Evolutionary conservation across 208 protist genomes (phyloP).

Genomic region (Leishmania major): DNA sequence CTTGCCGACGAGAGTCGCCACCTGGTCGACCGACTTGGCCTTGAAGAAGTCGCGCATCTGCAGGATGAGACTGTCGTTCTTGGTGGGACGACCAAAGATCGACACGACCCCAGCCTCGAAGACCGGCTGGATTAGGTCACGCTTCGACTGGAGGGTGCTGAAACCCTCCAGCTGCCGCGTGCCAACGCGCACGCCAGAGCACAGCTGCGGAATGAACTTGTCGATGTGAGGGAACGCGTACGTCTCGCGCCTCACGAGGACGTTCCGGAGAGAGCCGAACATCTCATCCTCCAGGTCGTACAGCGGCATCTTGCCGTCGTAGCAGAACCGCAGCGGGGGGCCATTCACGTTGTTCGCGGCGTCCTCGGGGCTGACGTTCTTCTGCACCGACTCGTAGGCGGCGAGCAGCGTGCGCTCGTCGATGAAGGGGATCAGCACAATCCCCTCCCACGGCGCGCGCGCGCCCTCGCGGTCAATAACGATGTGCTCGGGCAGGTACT

Average conservation of each 20-base stretch:
- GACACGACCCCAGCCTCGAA: constrained; percentile 67
- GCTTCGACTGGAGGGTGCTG: constrained; percentile 74
- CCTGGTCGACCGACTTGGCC: constrained; percentile 38
- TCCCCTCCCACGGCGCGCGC: constrained; percentile 89
- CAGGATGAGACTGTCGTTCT: constrained; percentile 80
- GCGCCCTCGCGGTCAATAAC: constrained; percentile 90
- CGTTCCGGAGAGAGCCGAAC: constrained; percentile 61
- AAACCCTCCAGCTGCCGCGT: constrained; percentile 79
- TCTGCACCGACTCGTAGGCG: constrained; percentile 80
- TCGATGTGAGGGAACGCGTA: constrained; percentile 60
- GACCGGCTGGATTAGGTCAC: constrained; percentile 40
- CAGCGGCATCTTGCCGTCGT: constrained; percentile 57
- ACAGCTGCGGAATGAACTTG: constrained; percentile 68
- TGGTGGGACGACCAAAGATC: constrained; percentile 77
- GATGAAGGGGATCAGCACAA: constrained; percentile 93
- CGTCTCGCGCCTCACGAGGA: constrained; percentile 47
- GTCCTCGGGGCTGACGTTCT: constrained; percentile 69
- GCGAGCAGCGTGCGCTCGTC: constrained; percentile 76
- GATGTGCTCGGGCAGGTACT: constrained; percentile 85
- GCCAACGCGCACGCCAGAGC: constrained; percentile 54
- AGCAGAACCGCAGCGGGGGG: constrained; percentile 61
- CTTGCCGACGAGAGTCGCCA: constrained; percentile 60
- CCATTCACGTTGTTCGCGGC: constrained; percentile 68
- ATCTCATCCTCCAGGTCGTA: constrained; percentile 57
- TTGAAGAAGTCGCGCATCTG: constrained; percentile 39